phyloP scores from a whole-genome alignment of 805 yeast genomes.

The Candida rishiriensis region DNA sequence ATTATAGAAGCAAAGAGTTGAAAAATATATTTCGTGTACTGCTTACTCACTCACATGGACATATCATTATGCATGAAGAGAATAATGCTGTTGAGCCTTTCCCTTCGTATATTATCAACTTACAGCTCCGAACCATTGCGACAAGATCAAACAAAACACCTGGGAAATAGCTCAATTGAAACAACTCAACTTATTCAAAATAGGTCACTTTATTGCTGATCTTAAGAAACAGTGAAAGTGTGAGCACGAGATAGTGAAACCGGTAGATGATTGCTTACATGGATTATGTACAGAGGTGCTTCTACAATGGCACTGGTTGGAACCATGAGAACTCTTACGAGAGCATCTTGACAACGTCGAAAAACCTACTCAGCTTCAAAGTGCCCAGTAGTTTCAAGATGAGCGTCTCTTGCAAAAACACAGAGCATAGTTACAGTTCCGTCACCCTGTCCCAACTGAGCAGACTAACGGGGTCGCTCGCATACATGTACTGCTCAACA shows the following conservation, averaged over 20 bases:
- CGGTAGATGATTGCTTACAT: slow-evolving; percentile 67
- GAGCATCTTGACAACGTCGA: slow-evolving; percentile 67
- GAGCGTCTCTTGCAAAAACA: slow-evolving; percentile 64
- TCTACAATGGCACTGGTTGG: slow-evolving; percentile 71
- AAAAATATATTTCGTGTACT: no score
- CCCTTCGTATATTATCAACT: no score
- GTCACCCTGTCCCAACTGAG: slow-evolving; percentile 63
- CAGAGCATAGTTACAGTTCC: slow-evolving; percentile 67
- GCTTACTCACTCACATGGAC: no score
- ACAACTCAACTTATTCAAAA: no score
- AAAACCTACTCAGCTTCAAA: slow-evolving; percentile 64
- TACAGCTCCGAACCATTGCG: no score
- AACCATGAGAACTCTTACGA: slow-evolving; percentile 73
- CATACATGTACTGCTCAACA: slow-evolving; percentile 71
- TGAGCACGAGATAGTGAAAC: background rate
- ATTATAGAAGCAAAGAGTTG: no score
- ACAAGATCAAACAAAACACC: no score
- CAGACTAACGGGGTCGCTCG: slow-evolving; percentile 71
- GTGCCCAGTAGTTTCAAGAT: slow-evolving; percentile 65
- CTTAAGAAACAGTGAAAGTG: background rate
- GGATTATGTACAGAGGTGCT: slow-evolving; percentile 79
- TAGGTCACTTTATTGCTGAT: no score
- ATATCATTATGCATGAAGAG: no score
- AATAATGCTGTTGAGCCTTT: no score
- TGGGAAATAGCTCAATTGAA: no score